Base-by-base conservation (phyloP, 805 yeast species). In the Candida adriatica region DNA sequence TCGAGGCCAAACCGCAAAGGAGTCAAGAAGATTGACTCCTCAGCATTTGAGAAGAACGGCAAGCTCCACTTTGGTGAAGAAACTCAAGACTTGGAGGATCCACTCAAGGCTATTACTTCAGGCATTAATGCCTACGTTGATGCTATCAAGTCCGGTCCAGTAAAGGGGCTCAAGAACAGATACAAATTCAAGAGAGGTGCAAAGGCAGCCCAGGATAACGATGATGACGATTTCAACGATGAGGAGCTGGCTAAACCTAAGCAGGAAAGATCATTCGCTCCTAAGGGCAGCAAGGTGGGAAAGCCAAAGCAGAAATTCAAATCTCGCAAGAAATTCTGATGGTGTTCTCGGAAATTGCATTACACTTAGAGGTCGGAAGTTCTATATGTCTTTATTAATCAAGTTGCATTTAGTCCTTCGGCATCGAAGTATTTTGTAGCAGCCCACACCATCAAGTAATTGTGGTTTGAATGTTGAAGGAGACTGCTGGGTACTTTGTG, bases 121-220 rank as follows among this genome's bases (percentile, higher is more conserved):
- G 94, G 96, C 13, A 73, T 90, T 43, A 83, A 83, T 52, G 97
- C 96, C 0, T 92, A 92, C 55, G 73, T 87, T 43, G 96, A 87
- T 41, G 98, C 98, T 6, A 86, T 92, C 16, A 80, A 75, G 56
- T 83, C 81, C 47, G 96, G 92, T 16, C 97, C 97, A 18, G 76
- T 87, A 4, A 79, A 95, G 59, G 96, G 96, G 37, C 96, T 85
- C 65, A 76, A 75, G 63, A 88, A 88, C 59, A 86, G 76, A 62
- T 73, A 90, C 68, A 90, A 87, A 61, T 90, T 75, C 64, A 84
- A 81, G 61, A 76, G 80, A 55, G 70, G 75, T 30, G 65, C 67
- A 33, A 64, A 66, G 30, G 69, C 69, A 18, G 65, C 61, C 15
- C 68, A 70, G 15, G 74, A 70, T 22, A n/a, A n/a, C n/a, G n/a